These are phyloP conservation scores for Solanum hybrid DNA, from an alignment of 305 asterid species.

Conservation along the genomic window DNA sequence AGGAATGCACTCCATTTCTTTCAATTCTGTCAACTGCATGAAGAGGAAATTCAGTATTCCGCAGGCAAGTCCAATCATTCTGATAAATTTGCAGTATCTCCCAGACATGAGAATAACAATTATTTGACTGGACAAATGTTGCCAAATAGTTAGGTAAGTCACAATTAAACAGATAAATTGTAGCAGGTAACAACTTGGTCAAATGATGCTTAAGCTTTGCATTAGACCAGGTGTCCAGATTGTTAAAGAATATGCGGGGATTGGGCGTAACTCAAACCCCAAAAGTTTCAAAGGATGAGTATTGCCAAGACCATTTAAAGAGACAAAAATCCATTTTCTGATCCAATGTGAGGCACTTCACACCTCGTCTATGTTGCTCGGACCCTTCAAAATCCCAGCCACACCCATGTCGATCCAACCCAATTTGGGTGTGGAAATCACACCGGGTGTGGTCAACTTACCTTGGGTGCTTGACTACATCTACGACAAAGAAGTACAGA, in stretches of 20 bases:
- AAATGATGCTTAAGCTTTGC: not conserved
- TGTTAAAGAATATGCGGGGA: not conserved
- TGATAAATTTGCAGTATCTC: not conserved
- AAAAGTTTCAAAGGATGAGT: not conserved
- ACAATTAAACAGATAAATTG: not conserved
- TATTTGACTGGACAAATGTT: not conserved
- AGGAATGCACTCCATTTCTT: conserved; percentile 15
- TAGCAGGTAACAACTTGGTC: not conserved
- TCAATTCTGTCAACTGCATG: conserved; percentile 24
- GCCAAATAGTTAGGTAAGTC: not conserved
- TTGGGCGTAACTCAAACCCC: not conserved
- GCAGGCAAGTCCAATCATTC: not conserved
- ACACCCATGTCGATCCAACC: not conserved
- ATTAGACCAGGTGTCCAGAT: not conserved
- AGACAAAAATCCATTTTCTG: not conserved
- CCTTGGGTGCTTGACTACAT: not conserved
- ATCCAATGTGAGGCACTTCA: not conserved
- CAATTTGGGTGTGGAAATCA: not conserved
- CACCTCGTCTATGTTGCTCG: not conserved
- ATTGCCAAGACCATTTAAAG: not conserved
- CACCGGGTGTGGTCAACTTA: not conserved
- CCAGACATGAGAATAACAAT: not conserved
- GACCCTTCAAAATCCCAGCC: not conserved
- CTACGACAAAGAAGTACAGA: not conserved
- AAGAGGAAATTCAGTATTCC: conserved; percentile 2